Percentiles rank a stretch among this genome's conserved stretches.
These are phyloP conservation scores for Apiotrichum gamsii DNA, from an alignment of 1,284 basidiomycete genomes.

Conservation along the genomic window DNA sequence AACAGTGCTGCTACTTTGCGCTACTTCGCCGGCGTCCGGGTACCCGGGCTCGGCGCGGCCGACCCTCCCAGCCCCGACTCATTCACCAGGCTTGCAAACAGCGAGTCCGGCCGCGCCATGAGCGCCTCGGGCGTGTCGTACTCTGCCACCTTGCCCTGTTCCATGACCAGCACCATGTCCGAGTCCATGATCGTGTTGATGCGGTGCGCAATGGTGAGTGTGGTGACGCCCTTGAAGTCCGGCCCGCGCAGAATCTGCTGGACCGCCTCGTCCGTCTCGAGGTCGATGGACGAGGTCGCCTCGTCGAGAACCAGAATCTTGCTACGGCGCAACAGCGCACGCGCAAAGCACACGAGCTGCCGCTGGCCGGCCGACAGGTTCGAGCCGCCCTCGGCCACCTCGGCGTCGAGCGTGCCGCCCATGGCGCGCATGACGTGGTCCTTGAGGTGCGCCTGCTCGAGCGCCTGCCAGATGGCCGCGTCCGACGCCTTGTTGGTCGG, in stretches of 20 bases:
- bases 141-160: conserved; percentile 66
- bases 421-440: conserved; percentile 62
- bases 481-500: conserved; percentile 56
- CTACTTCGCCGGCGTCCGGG: too few relatives aligned
- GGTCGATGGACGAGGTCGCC: conserved; percentile 57
- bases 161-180: conserved; percentile 75
- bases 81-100: conserved; percentile 25
- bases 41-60: too few relatives aligned
- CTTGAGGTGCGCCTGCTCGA: conserved; percentile 58
- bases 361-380: conserved; percentile 79
- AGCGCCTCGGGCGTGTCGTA: conserved; percentile 65
- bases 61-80: conserved; percentile 30
- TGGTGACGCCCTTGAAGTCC: conserved; percentile 58
- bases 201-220: conserved; percentile 73
- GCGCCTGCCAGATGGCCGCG: conserved; percentile 72
- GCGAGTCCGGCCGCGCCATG: conserved; percentile 46
- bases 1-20: too few relatives aligned
- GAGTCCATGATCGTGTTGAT: conserved; percentile 87
- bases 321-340: conserved; percentile 69
- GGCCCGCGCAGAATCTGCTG: conserved; percentile 44
- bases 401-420: conserved; percentile 66
- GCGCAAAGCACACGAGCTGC: conserved; percentile 74
- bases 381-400: conserved; percentile 67
- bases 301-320: conserved; percentile 88
- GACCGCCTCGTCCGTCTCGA: conserved; percentile 75